Evolutionary conservation across 2,329 filamentous ascomycete species (phyloP).

Genomic region (Calonectria hawksworthii): DNA sequence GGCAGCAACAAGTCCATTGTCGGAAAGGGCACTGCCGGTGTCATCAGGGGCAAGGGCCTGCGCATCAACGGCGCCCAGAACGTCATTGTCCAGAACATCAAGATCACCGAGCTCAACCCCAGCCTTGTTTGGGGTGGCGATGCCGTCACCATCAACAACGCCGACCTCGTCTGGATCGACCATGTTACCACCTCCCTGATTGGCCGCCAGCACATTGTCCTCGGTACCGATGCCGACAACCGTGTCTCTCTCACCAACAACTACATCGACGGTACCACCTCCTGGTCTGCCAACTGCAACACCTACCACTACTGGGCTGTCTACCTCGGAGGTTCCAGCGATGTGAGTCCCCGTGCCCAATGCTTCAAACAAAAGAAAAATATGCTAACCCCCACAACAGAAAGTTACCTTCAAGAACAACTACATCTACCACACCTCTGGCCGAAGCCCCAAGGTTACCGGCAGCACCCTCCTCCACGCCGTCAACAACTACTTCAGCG

Average conservation of each 20-base stretch:
- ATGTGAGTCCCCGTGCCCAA: conserved; percentile 50
- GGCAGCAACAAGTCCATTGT: conserved; percentile 71
- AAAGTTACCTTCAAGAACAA: conserved; percentile 70
- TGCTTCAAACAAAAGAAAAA: not conserved
- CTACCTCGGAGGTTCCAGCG: conserved; percentile 69
- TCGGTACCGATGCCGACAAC: conserved; percentile 65
- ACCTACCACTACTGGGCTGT: conserved; percentile 72
- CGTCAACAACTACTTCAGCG: conserved; percentile 74
- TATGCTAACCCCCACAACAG: conserved; percentile 1
- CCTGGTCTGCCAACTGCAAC: conserved; percentile 70
- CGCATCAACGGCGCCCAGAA: conserved; percentile 64
- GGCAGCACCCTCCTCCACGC: conserved; percentile 70
- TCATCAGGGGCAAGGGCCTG: conserved; percentile 71
- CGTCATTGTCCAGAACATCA: conserved; percentile 73
- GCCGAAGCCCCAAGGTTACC: conserved; percentile 69
- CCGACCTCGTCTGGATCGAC: conserved; percentile 65
- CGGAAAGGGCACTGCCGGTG: conserved; percentile 64
- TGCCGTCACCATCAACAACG: conserved; percentile 65
- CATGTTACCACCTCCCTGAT: conserved; percentile 70
- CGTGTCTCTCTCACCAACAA: conserved; percentile 73
- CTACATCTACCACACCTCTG: conserved; percentile 71
- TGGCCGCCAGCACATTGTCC: conserved; percentile 72
- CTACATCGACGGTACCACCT: conserved; percentile 68
- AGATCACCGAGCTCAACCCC: conserved; percentile 69
- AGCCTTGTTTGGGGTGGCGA: conserved; percentile 73